phyloP scores from a whole-genome alignment of 257 asterid genomes.

The Penstemon newberryi region DNA sequence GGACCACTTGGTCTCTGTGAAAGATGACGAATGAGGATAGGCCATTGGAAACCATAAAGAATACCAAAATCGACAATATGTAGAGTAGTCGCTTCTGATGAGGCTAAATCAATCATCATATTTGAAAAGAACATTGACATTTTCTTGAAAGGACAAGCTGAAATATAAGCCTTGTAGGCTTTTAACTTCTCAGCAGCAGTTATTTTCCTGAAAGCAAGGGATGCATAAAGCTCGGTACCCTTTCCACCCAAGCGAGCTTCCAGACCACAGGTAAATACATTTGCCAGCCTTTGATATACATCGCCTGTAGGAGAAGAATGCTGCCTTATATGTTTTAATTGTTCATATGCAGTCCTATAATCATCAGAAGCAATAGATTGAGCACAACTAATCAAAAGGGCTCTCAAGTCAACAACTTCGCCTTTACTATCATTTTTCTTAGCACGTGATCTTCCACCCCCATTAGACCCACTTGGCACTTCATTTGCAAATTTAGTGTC shows the following conservation, averaged over 20 bases:
- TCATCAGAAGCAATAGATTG: conserved; percentile 80
- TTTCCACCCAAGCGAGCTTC: conserved; percentile 86
- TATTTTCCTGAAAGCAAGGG: conserved; percentile 53
- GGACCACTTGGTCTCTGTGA: conserved; percentile 63
- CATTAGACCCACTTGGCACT: conserved; percentile 32
- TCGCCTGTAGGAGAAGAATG: conserved; percentile 74
- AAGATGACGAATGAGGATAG: conserved; percentile 66
- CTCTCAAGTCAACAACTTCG: conserved; percentile 73
- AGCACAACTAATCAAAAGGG: conserved; percentile 74
- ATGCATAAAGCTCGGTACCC: conserved; percentile 67
- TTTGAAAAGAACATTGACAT: conserved; percentile 59
- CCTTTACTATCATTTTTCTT: conserved; percentile 44
- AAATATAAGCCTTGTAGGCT: conserved; percentile 75
- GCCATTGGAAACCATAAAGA: conserved; percentile 90
- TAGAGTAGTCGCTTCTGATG: conserved; percentile 53
- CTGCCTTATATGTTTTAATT: conserved; percentile 63
- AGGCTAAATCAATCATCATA: conserved; percentile 48
- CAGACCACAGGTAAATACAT: conserved; percentile 67
- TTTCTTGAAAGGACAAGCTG: conserved; percentile 78
- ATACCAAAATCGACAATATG: conserved; percentile 87
- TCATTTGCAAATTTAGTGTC: conserved; percentile 19
- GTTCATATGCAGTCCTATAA: conserved; percentile 68
- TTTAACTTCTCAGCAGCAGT: conserved; percentile 76
- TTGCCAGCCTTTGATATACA: conserved; percentile 74
- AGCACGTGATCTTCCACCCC: conserved; percentile 40